phyloP scores from a whole-genome alignment of 2,329 filamentous ascomycete species.

The Tolypocladium album region DNA sequence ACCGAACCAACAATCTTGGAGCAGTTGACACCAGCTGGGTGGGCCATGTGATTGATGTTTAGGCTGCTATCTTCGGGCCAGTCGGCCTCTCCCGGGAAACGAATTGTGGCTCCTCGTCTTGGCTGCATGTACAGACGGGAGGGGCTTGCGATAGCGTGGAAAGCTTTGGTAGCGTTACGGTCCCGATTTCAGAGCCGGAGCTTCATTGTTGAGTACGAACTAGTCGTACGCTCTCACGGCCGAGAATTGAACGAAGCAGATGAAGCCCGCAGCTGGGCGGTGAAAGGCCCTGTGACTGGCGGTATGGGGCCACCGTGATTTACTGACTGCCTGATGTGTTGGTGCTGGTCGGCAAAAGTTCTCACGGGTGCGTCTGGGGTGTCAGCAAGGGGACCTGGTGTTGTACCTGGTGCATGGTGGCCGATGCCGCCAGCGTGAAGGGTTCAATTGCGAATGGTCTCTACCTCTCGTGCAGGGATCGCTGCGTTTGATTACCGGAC shows the following conservation, averaged over 20 bases:
- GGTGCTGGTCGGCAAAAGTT: background rate
- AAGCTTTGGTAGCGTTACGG: background rate
- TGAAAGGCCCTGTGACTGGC: background rate
- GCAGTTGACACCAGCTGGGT: background rate
- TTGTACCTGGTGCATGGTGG: background rate
- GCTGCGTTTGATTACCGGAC: too few species aligned
- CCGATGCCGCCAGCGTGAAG: too few species aligned
- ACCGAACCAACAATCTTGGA: background rate
- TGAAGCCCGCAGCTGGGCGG: background rate
- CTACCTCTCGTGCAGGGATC: too few species aligned
- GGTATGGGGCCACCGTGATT: background rate
- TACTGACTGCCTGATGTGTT: background rate
- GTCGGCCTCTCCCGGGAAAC: background rate
- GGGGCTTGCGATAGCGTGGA: background rate
- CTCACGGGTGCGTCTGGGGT: background rate
- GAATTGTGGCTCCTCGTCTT: background rate
- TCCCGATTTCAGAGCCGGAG: too few species aligned
- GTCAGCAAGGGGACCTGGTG: background rate
- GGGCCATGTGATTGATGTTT: background rate
- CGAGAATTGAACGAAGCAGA: background rate
- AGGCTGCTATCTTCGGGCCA: background rate
- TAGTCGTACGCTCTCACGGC: background rate
- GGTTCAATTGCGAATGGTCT: too few species aligned
- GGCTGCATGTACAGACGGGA: background rate
- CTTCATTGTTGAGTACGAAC: background rate